Conservation (phyloP, 2,329 filamentous ascomycete species). For the Fonsecaea erecta region DNA sequence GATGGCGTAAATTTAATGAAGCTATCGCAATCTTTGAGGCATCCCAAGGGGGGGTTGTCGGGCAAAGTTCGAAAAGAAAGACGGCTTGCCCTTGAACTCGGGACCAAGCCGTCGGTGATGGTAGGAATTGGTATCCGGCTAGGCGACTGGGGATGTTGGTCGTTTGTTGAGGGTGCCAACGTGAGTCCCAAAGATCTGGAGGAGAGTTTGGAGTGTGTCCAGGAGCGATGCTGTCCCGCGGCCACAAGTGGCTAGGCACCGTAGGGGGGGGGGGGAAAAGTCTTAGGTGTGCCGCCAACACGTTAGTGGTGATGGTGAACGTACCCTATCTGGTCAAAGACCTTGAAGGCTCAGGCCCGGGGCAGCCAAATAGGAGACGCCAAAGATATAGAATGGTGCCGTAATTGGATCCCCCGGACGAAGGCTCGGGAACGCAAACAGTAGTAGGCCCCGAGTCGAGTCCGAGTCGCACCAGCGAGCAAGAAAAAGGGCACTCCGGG, state of each 20-base stretch:
- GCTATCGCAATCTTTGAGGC: not conserved
- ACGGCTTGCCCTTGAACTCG: not conserved
- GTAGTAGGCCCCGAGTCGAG: not conserved
- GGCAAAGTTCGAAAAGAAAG: not conserved
- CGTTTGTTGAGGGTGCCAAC: not conserved
- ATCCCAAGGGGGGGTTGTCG: not conserved
- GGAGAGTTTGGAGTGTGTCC: not conserved
- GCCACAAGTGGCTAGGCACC: not conserved
- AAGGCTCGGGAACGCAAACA: not conserved
- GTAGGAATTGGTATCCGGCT: conserved; percentile 1
- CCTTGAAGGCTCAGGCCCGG: not conserved
- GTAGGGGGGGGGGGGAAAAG: not conserved
- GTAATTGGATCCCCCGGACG: not conserved
- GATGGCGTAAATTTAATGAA: not conserved
- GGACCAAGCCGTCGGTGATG: conserved; percentile 12
- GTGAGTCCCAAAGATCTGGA: not conserved
- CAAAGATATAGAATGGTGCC: not conserved
- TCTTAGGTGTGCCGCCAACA: not conserved
- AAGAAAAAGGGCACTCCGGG: not conserved
- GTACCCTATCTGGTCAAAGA: conserved; percentile 1
- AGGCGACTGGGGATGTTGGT: not conserved
- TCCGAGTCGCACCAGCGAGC: not conserved
- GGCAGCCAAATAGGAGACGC: conserved; percentile 1
- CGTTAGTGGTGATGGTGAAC: not conserved
- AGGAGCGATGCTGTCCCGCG: not conserved